phyloP scores from a whole-genome alignment of 148 eudicot species.

The Vaccinium darrowii region DNA sequence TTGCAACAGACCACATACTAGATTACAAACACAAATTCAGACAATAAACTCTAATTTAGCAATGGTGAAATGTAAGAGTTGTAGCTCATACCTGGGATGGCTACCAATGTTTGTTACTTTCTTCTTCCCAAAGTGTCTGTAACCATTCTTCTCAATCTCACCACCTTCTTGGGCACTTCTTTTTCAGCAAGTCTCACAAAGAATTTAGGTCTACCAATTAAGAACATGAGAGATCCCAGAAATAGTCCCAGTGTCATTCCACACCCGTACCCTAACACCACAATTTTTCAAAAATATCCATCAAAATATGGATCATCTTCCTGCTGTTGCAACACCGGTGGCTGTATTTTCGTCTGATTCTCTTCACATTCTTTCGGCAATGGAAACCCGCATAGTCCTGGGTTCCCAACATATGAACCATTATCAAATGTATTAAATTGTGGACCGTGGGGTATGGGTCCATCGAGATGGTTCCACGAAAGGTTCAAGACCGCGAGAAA shows the following conservation, averaged over 20 bases:
- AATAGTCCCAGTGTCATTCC: not conserved
- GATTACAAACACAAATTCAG: too few species aligned
- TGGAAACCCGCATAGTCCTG: constrained; percentile 3
- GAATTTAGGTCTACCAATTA: not conserved
- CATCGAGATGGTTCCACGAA: not conserved
- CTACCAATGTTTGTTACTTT: not conserved
- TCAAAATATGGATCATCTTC: not conserved
- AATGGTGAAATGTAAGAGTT: not conserved
- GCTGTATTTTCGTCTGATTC: not conserved
- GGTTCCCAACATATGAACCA: constrained; percentile 4
- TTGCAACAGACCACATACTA: too few species aligned
- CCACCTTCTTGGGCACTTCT: not conserved
- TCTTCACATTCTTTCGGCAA: not conserved
- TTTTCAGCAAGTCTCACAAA: not conserved
- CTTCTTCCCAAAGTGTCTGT: not conserved
- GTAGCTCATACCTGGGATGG: not conserved
- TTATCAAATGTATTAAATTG: not conserved
- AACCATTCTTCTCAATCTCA: not conserved
- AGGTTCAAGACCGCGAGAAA: not conserved
- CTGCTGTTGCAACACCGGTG: not conserved
- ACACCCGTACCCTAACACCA: not conserved
- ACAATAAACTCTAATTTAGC: not conserved
- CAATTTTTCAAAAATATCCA: not conserved
- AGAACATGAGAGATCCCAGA: not conserved
- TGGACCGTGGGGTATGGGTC: not conserved